Evolutionary conservation across 1,284 basidiomycete species (phyloP).

Genomic region (Mycena sp.): DNA sequence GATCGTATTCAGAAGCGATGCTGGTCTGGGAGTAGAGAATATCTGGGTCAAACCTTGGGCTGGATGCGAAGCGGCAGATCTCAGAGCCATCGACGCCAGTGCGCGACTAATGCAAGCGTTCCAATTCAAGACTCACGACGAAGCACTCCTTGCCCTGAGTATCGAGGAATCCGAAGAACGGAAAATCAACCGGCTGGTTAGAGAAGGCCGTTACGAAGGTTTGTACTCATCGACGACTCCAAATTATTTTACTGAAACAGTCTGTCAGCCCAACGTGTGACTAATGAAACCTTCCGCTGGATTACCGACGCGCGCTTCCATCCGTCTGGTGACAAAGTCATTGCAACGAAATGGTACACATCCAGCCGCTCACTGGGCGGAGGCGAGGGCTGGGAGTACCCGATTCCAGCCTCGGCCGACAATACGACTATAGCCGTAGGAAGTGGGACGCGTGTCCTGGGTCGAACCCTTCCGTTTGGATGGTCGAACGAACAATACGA

Average conservation of each 20-base stretch:
- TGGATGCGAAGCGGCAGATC: slow-evolving; percentile 67
- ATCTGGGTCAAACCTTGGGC: slow-evolving; percentile 75
- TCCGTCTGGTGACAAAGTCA: slow-evolving; percentile 64
- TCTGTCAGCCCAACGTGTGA: slow-evolving; percentile 64
- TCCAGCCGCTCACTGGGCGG: slow-evolving; percentile 68
- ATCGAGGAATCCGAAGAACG: slow-evolving; percentile 58
- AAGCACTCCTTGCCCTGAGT: slow-evolving; percentile 57
- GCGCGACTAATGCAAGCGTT: slow-evolving; percentile 48
- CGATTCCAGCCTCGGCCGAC: slow-evolving; percentile 49
- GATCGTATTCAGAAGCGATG: slow-evolving; percentile 74
- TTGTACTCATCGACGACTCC: neutral
- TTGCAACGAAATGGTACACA: slow-evolving; percentile 81
- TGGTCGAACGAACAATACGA: slow-evolving; percentile 68
- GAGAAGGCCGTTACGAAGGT: slow-evolving; percentile 62
- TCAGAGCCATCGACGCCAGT: slow-evolving; percentile 45
- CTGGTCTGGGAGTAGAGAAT: slow-evolving; percentile 75
- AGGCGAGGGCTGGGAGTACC: slow-evolving; percentile 77
- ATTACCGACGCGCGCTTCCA: slow-evolving; percentile 76
- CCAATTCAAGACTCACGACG: slow-evolving; percentile 51
- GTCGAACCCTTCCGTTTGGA: slow-evolving; percentile 64
- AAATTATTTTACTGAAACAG: neutral
- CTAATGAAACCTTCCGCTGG: slow-evolving; percentile 79
- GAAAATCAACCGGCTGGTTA: slow-evolving; percentile 57
- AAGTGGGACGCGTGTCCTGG: slow-evolving; percentile 63
- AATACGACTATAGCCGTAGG: slow-evolving; percentile 49